Conservation (phyloP, 2,329 filamentous ascomycete genomes). For the Ceratocystis papillata region DNA sequence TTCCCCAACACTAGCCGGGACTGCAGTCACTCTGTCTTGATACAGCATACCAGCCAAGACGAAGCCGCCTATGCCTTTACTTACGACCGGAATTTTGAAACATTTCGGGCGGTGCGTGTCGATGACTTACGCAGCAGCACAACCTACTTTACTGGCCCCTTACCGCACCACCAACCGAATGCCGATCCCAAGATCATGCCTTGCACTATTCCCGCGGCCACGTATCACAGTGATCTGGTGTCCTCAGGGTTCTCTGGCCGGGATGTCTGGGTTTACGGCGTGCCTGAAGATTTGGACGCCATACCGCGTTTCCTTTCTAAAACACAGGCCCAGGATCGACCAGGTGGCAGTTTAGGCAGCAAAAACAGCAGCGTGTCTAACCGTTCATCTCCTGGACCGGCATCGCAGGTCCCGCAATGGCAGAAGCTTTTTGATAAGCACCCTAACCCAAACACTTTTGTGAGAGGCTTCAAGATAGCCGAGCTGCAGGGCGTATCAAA, state of each 20-base stretch:
- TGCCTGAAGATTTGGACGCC: conserved; percentile 61
- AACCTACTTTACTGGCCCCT: conserved; percentile 66
- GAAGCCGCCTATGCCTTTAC: conserved; percentile 68
- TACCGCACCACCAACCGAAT: conserved; percentile 34
- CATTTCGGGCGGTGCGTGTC: conserved; percentile 64
- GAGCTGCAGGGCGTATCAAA: conserved; percentile 56
- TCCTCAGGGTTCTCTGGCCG: conserved; percentile 61
- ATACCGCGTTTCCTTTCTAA: conserved; percentile 35
- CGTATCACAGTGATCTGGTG: conserved; percentile 59
- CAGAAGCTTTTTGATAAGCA: conserved; percentile 56
- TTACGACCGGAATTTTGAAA: conserved; percentile 65
- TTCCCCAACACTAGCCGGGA: conserved; percentile 72
- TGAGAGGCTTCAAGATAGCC: conserved; percentile 54
- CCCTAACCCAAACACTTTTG: conserved; percentile 62
- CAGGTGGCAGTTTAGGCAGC: conserved; percentile 26
- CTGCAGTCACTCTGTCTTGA: conserved; percentile 63
- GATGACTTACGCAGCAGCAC: conserved; percentile 66
- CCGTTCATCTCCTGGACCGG: conserved; percentile 26
- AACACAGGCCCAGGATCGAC: conserved; percentile 26
- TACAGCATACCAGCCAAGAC: conserved; percentile 49
- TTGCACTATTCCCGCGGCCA: conserved; percentile 57
- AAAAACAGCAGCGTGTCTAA: conserved; percentile 32
- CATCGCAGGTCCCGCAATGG: conserved; percentile 50
- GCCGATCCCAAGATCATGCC: conserved; percentile 53
- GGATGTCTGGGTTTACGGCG: conserved; percentile 67